A percentile compares a stretch with the other conserved stretches of the same genome.
These are phyloP conservation scores for Pythium biforme DNA, from an alignment of 352 stramenopile genomes.

Conservation along the genomic window DNA sequence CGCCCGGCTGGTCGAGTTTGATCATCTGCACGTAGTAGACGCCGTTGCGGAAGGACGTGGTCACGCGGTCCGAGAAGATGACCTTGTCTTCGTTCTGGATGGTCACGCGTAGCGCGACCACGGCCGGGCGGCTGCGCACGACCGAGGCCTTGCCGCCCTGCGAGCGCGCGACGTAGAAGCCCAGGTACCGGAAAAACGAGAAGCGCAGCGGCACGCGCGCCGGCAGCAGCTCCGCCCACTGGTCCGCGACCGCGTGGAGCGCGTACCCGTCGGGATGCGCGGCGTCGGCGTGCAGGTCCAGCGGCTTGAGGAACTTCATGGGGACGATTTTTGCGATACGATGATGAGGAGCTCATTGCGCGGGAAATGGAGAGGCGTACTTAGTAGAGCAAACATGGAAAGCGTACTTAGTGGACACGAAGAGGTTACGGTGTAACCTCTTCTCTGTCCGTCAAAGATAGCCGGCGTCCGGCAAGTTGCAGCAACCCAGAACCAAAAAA, in stretches of 20 bases:
- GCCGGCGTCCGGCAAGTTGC: not conserved
- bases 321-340: not conserved
- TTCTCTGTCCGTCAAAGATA: not conserved
- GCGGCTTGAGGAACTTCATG: conserved; percentile 76
- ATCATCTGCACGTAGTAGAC: conserved; percentile 84
- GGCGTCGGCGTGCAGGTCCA: conserved; percentile 43
- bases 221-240: conserved; percentile 73
- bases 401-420: conserved; percentile 9
- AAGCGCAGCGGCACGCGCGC: conserved; percentile 65
- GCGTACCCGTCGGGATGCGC: conserved; percentile 54
- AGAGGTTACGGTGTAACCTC: conserved; percentile 11
- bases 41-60: conserved; percentile 62
- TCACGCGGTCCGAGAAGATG: conserved; percentile 61
- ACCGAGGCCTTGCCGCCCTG: conserved; percentile 64
- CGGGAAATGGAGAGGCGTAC: conserved; percentile 16
- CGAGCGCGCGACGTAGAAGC: conserved; percentile 70
- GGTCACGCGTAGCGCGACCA: conserved; percentile 58
- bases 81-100: conserved; percentile 81
- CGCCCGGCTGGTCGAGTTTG: conserved; percentile 49
- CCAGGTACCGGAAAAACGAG: conserved; percentile 78
- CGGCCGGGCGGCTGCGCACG: conserved; percentile 43
- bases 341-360: conserved; percentile 3
- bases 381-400: not conserved
- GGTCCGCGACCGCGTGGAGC: conserved; percentile 62
- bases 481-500: not conserved